Conservation (phyloP, 805 yeast genomes). For the Limtongia smithiae region DNA sequence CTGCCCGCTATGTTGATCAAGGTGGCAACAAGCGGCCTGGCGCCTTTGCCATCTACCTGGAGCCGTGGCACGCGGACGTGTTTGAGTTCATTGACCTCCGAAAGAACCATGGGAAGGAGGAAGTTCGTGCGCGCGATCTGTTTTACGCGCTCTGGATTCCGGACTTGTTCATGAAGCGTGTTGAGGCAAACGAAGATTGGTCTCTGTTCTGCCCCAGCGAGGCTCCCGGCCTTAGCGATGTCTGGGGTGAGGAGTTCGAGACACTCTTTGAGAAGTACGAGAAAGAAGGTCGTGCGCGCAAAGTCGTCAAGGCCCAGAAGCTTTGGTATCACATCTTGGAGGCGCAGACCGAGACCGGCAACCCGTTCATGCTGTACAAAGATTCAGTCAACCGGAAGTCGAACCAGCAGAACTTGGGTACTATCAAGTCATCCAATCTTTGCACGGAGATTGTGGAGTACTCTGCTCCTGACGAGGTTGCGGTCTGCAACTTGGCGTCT, state of each 20-base stretch:
- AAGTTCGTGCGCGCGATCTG: constrained; percentile 85
- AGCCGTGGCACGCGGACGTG: constrained; percentile 96
- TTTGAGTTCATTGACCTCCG: constrained; percentile 81
- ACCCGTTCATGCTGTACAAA: constrained; percentile 90
- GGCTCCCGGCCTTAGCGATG: constrained; percentile 80
- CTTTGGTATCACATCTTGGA: constrained; percentile 86
- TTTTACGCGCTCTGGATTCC: constrained; percentile 95
- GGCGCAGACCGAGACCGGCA: constrained; percentile 94
- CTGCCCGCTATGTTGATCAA: constrained; percentile 96
- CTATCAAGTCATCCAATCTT: constrained; percentile 86
- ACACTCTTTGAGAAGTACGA: constrained; percentile 70
- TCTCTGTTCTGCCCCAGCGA: constrained; percentile 84
- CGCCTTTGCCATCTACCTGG: constrained; percentile 88
- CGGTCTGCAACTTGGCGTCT: constrained; percentile 93
- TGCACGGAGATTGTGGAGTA: constrained; percentile 95
- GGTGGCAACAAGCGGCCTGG: constrained; percentile 99
- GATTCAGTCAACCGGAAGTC: constrained; percentile 85
- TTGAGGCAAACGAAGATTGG: constrained; percentile 77
- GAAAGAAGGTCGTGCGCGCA: constrained; percentile 58
- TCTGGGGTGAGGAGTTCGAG: constrained; percentile 80
- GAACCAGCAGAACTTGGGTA: constrained; percentile 89
- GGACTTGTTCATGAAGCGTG: constrained; percentile 89
- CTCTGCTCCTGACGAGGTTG: constrained; percentile 87
- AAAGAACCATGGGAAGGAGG: constrained; percentile 95
- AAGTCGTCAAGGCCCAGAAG: constrained; percentile 77